Evolutionary conservation across 495 filamentous ascomycete species (phyloP).

Genomic region (Penicillium riverlandense): DNA sequence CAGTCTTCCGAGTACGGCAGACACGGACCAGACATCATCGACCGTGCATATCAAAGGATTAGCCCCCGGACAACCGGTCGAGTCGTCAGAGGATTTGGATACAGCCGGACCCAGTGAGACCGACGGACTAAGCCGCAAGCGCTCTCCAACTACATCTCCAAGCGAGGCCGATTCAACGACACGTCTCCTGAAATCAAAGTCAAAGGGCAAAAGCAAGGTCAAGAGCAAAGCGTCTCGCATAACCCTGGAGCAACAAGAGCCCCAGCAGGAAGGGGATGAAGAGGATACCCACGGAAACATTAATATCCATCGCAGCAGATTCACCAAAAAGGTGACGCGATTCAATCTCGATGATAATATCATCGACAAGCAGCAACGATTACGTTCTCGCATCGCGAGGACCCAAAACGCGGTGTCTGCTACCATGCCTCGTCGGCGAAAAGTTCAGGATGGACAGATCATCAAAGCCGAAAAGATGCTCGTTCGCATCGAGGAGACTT

Average conservation of each 20-base stretch:
- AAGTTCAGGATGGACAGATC: constrained; percentile 53
- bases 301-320: constrained; percentile 6
- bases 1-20: constrained; percentile 3
- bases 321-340: constrained; percentile 25
- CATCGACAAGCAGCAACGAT: constrained; percentile 29
- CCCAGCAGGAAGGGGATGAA: constrained; percentile 20
- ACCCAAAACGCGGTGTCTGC: constrained; percentile 34
- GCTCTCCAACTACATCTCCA: constrained; percentile 7
- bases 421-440: constrained; percentile 30
- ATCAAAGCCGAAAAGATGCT: constrained; percentile 73
- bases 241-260: constrained; percentile 26
- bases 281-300: no score
- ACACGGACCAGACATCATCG: constrained; percentile 9
- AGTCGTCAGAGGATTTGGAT: constrained; percentile 12
- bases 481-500: constrained; percentile 54
- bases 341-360: constrained; percentile 43
- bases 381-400: constrained; percentile 26
- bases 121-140: constrained; percentile 13
- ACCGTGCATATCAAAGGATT: constrained; percentile 7
- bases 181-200: constrained; percentile 20
- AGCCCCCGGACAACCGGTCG: not conserved
- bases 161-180: constrained; percentile 36
- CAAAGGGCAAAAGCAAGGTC: constrained; percentile 20
- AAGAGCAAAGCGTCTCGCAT: constrained; percentile 21
- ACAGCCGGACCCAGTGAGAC: constrained; percentile 10